Evolutionary conservation across 176 grass and related monocot species (phyloP).

Genomic region (Puya raimondii): DNA sequence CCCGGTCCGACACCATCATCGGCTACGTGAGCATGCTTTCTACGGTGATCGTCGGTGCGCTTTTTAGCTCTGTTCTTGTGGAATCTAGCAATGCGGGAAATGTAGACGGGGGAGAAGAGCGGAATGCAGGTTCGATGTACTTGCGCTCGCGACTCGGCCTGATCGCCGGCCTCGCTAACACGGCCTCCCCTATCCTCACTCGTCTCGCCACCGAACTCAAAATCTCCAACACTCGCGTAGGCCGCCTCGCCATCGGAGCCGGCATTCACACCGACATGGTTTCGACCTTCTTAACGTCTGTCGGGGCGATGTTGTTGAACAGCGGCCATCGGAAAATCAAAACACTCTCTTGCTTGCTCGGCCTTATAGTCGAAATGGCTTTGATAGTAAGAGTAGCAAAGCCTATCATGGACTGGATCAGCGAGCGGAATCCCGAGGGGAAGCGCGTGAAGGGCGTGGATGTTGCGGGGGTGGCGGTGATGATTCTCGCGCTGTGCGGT

Average conservation of each 20-base stretch:
- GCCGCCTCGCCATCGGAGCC: constrained; percentile 46
- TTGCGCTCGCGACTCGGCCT: constrained; percentile 41
- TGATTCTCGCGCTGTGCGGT: constrained; percentile 30
- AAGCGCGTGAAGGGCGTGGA: constrained; percentile 54
- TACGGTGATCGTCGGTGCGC: constrained; percentile 27
- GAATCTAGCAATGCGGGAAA: constrained; percentile 24
- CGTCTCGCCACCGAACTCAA: constrained; percentile 67
- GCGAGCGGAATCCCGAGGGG: constrained; percentile 51
- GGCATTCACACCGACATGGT: constrained; percentile 59
- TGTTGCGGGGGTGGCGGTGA: constrained; percentile 25
- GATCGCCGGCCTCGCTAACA: constrained; percentile 29
- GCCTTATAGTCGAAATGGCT: constrained; percentile 15
- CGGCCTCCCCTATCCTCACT: constrained; percentile 53
- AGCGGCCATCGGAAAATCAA: background rate
- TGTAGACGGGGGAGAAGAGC: constrained; percentile 12
- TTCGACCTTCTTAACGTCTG: constrained; percentile 42
- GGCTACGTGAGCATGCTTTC: constrained; percentile 57
- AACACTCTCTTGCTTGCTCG: constrained; percentile 22
- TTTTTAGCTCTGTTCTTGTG: constrained; percentile 35
- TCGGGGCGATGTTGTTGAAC: constrained; percentile 15
- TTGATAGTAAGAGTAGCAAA: constrained; percentile 28
- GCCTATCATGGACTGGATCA: constrained; percentile 48
- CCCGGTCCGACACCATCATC: constrained; percentile 29
- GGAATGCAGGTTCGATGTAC: no score
- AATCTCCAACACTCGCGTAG: constrained; percentile 58